phyloP scores from a whole-genome alignment of 2,329 filamentous ascomycete genomes.

The Diaporthe sp. region DNA sequence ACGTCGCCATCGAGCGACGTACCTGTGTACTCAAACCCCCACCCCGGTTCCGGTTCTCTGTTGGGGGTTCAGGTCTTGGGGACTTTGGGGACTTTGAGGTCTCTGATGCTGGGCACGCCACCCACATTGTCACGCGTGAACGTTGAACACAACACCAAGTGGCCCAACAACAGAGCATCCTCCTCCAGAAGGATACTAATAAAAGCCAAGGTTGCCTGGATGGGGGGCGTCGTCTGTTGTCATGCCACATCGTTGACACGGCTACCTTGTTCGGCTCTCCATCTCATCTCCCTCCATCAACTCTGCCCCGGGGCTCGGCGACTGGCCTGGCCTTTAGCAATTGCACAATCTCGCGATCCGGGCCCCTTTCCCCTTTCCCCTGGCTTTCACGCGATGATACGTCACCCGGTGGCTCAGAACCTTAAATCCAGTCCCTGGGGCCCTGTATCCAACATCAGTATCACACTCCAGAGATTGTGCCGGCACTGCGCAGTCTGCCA shows the following conservation, averaged over 20 bases:
- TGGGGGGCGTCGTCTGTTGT: neutral
- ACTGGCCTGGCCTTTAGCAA: neutral
- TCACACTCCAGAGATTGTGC: neutral
- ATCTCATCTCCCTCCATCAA: neutral
- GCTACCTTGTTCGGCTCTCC: neutral
- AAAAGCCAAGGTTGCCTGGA: neutral
- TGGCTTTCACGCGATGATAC: constrained; percentile 21
- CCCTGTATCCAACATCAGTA: too few species aligned
- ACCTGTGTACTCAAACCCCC: too few species aligned
- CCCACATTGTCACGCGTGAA: neutral
- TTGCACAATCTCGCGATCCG: constrained; percentile 13
- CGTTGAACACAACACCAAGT: too few species aligned
- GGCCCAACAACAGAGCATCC: neutral
- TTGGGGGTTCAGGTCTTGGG: too few species aligned
- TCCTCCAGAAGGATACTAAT: neutral
- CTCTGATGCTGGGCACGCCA: neutral
- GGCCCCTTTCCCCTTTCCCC: constrained; percentile 18
- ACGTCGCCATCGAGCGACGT: neutral
- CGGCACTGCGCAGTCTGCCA: neutral
- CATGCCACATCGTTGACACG: neutral
- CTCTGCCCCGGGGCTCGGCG: neutral
- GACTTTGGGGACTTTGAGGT: too few species aligned
- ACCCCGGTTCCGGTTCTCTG: too few species aligned
- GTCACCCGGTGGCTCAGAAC: constrained; percentile 17
- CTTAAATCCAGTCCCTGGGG: constrained; percentile 12